These are phyloP conservation scores for Dillenia suffruticosa DNA, from an alignment of 164 flowering plant species.

Conservation along the genomic window DNA sequence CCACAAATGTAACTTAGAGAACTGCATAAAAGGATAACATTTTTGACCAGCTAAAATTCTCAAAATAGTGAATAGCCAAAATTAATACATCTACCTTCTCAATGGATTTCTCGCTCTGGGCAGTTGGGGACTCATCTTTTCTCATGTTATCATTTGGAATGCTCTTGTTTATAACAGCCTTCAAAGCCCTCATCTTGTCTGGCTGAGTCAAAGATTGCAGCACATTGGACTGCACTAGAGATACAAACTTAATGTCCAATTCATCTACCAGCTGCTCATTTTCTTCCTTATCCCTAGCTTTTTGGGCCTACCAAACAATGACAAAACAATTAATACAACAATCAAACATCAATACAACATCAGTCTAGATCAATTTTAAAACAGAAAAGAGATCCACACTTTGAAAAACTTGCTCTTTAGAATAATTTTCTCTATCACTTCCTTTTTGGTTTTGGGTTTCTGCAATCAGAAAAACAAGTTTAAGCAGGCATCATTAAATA, in stretches of 20 bases:
- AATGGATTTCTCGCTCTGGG: conserved; percentile 12
- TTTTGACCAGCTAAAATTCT: no score
- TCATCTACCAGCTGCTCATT: conserved; percentile 65
- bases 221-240: conserved; percentile 54
- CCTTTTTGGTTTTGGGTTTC: conserved; percentile 82
- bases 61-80: no score
- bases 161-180: conserved; percentile 46
- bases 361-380: neutral
- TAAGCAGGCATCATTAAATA: neutral
- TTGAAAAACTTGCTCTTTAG: conserved; percentile 73
- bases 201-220: conserved; percentile 55
- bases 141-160: conserved; percentile 27
- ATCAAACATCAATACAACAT: no score
- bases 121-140: conserved; percentile 25
- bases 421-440: conserved; percentile 84
- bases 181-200: conserved; percentile 52
- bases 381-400: conserved; percentile 33
- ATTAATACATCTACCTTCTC: conserved; percentile 31
- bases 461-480: conserved; percentile 25
- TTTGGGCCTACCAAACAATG: conserved; percentile 51
- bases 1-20: no score
- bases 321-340: neutral
- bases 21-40: no score
- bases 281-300: conserved; percentile 85
- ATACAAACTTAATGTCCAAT: conserved; percentile 63